phyloP scores from a whole-genome alignment of 331 rosid species.

The Phaseolus coccineus region DNA sequence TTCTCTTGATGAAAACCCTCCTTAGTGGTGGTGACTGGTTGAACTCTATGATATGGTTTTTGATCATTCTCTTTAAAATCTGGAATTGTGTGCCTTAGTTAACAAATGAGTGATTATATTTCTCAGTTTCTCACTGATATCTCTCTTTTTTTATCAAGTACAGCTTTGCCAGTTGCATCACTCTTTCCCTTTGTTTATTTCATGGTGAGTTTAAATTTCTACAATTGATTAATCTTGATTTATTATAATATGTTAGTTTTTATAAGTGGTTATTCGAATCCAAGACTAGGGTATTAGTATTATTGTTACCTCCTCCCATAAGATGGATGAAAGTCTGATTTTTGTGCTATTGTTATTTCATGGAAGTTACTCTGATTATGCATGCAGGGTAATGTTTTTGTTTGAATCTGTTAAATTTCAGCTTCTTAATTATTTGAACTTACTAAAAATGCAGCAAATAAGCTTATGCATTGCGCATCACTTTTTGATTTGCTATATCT shows the following conservation, averaged over 20 bases:
- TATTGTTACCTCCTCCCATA: too few species aligned
- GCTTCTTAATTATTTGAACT: too few species aligned
- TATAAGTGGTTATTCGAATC: too few species aligned
- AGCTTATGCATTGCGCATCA: background rate
- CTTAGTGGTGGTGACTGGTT: background rate
- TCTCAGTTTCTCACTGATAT: background rate
- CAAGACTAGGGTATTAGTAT: too few species aligned
- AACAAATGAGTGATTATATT: background rate
- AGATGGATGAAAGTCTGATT: background rate
- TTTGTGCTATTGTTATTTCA: background rate
- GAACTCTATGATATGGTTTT: background rate
- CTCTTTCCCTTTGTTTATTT: conserved; percentile 76
- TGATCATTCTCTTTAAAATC: background rate
- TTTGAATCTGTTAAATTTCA: too few species aligned
- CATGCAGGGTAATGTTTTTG: too few species aligned
- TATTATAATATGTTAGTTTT: too few species aligned
- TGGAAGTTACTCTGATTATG: too few species aligned
- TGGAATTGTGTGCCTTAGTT: background rate
- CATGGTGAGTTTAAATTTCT: conserved; percentile 62
- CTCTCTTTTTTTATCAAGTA: conserved; percentile 1
- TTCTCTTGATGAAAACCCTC: background rate
- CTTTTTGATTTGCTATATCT: background rate
- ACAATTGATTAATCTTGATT: background rate
- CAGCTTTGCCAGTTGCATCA: conserved; percentile 74
- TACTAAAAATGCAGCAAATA: background rate